phyloP scores from a whole-genome alignment of 768 basidiomycete genomes.

The Nevesoporus exiguus region DNA sequence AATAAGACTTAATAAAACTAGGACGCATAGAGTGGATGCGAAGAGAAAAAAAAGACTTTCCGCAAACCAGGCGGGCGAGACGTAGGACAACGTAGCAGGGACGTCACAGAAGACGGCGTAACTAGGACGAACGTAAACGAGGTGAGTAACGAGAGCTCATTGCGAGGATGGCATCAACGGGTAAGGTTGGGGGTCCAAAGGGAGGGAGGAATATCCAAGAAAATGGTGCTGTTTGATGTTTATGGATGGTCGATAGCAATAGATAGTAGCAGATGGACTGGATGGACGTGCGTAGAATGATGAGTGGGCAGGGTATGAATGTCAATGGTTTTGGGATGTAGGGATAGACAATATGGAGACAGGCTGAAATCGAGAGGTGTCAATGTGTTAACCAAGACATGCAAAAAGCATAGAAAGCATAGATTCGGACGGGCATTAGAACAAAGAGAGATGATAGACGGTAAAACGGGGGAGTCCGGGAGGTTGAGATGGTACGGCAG shows the following conservation, averaged over 20 bases:
- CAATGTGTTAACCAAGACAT: neutral
- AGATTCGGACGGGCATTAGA: conserved; percentile 14
- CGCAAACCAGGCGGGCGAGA: conserved; percentile 9
- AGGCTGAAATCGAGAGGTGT: conserved; percentile 14
- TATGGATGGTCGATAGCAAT: conserved; percentile 29
- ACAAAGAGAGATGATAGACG: conserved; percentile 6
- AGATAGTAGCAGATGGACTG: conserved; percentile 17
- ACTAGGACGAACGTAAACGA: conserved; percentile 15
- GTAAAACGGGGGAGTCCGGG: neutral
- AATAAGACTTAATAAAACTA: conserved; percentile 15
- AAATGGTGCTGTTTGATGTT: conserved; percentile 13
- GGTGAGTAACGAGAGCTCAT: conserved; percentile 11
- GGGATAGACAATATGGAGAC: conserved; percentile 26
- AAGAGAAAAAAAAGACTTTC: conserved; percentile 1
- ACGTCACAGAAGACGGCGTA: conserved; percentile 21
- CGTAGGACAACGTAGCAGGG: conserved; percentile 11
- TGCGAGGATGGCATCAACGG: conserved; percentile 10
- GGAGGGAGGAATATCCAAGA: neutral
- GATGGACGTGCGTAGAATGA: conserved; percentile 26
- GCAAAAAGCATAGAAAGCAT: conserved; percentile 16
- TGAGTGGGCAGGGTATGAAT: conserved; percentile 12
- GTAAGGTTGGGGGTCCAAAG: neutral
- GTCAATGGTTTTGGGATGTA: neutral
- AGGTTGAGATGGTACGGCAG: neutral
- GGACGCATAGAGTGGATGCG: conserved; percentile 1